phyloP scores from a whole-genome alignment of 768 basidiomycete genomes.

The Boletus fagicola region DNA sequence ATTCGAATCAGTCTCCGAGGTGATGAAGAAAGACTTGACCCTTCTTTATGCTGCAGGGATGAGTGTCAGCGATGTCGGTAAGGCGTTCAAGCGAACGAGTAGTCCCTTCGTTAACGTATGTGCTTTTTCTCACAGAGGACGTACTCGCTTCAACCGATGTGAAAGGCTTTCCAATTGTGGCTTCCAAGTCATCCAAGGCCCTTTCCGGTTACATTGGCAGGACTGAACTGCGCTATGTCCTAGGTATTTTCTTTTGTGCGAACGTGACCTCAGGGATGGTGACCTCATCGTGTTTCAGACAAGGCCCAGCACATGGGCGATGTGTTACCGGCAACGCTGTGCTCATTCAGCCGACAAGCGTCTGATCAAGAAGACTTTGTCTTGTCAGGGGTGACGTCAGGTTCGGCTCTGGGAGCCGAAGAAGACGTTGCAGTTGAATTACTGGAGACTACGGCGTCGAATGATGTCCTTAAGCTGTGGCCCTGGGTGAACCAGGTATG shows the following conservation, averaged over 20 bases:
- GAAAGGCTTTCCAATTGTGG: conserved; percentile 90
- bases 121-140: conserved; percentile 48
- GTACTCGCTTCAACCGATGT: conserved; percentile 70
- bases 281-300: conserved; percentile 44
- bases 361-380: conserved; percentile 52
- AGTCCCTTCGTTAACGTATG: conserved; percentile 3
- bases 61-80: conserved; percentile 77
- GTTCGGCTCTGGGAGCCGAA: conserved; percentile 56
- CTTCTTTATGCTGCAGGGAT: conserved; percentile 74
- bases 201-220: conserved; percentile 88
- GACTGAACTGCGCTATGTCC: conserved; percentile 78
- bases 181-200: conserved; percentile 53
- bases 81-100: conserved; percentile 27
- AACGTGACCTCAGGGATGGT: background rate
- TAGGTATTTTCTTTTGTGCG: conserved; percentile 50
- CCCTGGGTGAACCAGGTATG: conserved; percentile 94
- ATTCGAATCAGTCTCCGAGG: conserved; percentile 64
- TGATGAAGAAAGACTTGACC: conserved; percentile 83
- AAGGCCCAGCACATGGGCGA: conserved; percentile 65
- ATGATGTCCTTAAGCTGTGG: conserved; percentile 65
- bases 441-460: conserved; percentile 56
- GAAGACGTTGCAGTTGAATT: conserved; percentile 68
- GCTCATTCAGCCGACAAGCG: conserved; percentile 60
- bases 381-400: conserved; percentile 41
- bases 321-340: conserved; percentile 61